Evolutionary conservation across 1,284 basidiomycete species (phyloP).

Genomic region (Mycocalia duriaeana): DNA sequence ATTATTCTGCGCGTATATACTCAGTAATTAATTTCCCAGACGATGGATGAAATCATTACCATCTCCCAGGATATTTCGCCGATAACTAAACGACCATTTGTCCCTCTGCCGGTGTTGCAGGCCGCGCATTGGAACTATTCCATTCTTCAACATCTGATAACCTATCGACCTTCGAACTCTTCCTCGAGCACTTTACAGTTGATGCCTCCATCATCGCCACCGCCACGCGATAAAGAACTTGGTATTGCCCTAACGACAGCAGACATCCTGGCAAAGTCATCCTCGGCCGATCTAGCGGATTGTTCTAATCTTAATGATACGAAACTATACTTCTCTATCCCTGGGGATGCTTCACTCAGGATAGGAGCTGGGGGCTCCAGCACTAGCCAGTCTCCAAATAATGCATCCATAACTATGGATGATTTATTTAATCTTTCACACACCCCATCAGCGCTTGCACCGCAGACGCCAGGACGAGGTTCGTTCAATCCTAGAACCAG

Average conservation of each 20-base stretch:
- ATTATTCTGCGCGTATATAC: too few species aligned
- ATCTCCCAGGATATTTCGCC: slow-evolving; percentile 74
- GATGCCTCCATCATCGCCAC: slow-evolving; percentile 35
- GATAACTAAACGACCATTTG: slow-evolving; percentile 63
- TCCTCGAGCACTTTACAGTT: slow-evolving; percentile 17
- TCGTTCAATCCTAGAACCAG: slow-evolving; percentile 5
- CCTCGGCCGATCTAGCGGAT: slow-evolving; percentile 10
- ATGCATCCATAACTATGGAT: slow-evolving; percentile 31
- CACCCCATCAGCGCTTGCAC: slow-evolving; percentile 10
- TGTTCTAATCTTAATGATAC: slow-evolving; percentile 9
- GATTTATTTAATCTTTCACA: slow-evolving; percentile 30
- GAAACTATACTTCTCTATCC: slow-evolving; percentile 64
- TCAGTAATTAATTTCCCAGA: slow-evolving; percentile 38
- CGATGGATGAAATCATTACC: slow-evolving; percentile 70
- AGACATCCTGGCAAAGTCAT: slow-evolving; percentile 39
- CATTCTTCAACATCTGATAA: slow-evolving; percentile 55
- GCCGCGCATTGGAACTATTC: slow-evolving; percentile 76
- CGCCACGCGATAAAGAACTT: slow-evolving; percentile 52
- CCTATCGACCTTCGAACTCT: slow-evolving; percentile 29
- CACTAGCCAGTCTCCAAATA: slow-evolving; percentile 32
- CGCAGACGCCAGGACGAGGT: slow-evolving; percentile 8
- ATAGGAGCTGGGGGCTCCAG: slow-evolving; percentile 70
- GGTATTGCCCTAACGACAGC: slow-evolving; percentile 48
- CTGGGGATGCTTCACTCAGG: slow-evolving; percentile 71
- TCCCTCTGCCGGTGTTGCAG: slow-evolving; percentile 64